Base-by-base conservation (phyloP, 495 filamentous ascomycete genomes). In the Aspergillus nanangensis region DNA sequence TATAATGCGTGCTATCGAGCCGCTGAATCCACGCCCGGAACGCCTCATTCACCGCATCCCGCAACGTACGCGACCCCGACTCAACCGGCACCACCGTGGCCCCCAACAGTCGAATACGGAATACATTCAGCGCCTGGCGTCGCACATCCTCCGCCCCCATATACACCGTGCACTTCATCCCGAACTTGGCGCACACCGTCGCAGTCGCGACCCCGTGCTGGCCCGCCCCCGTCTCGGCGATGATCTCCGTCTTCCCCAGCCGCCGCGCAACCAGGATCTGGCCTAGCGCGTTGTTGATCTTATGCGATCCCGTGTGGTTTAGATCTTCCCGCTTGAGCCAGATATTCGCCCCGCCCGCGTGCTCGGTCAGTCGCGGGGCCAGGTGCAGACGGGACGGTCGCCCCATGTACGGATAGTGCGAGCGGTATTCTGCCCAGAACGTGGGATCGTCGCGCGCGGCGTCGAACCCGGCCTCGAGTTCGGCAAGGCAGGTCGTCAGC, bases 101-200 rank as follows among this genome's bases (percentile, higher is more conserved):
- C 23, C 93, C 91, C n/a, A 96, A 86, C n/a, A 97, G 76, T 65
- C 89, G 88, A 75, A 96, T 96, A 21, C 90, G 83, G 78, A 96
- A 96, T 34, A 96, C 92, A 66, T 96, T 96, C 43, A 96, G 77
- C 2, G 88, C 92, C 67, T 97, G 92, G 43, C 92, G 82, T n/a
- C 90, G 81, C n/a, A 96, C 91, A 63, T 97, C 92, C 64, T 96
- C 88, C 9, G 88, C 89, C 47, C 92, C 92, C 93, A 96, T 97
- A 70, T 86, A 96, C 23, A 97, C 83, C 10, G 87, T 92, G 61
- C 92, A 97, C 57, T 90, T 84, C 88, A 97, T 86, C 53, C 88
- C 88, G 56, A 97, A 95, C 63, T 93, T 92, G 52, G 92, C 92
- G 50, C 92, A 96, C 10, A 95, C 87, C 0, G 92, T 96, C 1